Evolutionary conservation across 176 grass and related monocot genomes (phyloP).

Genomic region (Coix lacrymajobi): DNA sequence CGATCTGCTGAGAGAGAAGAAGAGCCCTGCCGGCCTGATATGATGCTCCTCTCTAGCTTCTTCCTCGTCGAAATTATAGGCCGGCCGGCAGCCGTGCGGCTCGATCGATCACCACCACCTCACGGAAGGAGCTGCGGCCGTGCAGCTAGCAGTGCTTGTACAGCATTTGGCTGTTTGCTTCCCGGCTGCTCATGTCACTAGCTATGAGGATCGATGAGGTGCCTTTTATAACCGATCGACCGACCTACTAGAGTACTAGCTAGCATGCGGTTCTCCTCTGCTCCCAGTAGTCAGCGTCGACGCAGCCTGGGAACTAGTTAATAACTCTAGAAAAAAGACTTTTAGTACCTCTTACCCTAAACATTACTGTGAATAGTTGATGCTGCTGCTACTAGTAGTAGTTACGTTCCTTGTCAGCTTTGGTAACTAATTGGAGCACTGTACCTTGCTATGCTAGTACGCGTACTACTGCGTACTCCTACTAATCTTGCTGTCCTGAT

Average conservation of each 20-base stretch:
- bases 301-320: background rate
- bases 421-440: background rate
- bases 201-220: background rate
- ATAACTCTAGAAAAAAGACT: background rate
- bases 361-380: background rate
- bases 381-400: background rate
- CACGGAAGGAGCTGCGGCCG: background rate
- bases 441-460: background rate
- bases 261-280: background rate
- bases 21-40: too few relatives aligned
- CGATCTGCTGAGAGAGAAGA: background rate
- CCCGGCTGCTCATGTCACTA: background rate
- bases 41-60: too few relatives aligned
- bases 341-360: background rate
- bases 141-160: background rate
- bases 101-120: background rate
- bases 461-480: background rate
- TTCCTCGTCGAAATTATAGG: too few relatives aligned
- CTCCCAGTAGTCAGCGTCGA: background rate
- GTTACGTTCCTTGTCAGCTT: background rate
- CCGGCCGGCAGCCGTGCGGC: too few relatives aligned
- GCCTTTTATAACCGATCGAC: conserved; percentile 14
- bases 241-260: background rate
- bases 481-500: background rate
- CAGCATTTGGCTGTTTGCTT: background rate